A percentile compares a stretch with the other conserved stretches of the same genome.
These are phyloP conservation scores for Xylariaceae sp. DNA, from an alignment of 2,329 filamentous ascomycete genomes.

Conservation along the genomic window DNA sequence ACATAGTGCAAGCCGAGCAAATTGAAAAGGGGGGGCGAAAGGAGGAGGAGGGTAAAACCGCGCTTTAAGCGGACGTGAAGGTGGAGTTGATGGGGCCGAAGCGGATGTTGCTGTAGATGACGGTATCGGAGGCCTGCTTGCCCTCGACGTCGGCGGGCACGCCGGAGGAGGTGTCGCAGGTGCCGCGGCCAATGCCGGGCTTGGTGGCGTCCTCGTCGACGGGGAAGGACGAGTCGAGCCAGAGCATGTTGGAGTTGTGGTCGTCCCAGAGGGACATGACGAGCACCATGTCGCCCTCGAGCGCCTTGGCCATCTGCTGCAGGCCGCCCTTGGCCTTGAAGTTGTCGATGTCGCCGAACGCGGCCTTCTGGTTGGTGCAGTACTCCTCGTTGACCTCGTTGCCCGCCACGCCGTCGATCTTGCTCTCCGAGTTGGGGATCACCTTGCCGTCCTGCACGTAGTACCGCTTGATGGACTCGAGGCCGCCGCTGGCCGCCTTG, in stretches of 20 bases:
- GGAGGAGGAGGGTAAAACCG: not conserved
- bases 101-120: conserved; percentile 45
- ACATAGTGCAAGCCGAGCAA: no score
- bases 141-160: conserved; percentile 40
- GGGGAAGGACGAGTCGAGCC: conserved; percentile 36
- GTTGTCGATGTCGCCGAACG: conserved; percentile 45
- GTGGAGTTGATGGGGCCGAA: conserved; percentile 42
- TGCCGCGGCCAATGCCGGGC: conserved; percentile 42
- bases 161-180: conserved; percentile 40
- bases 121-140: conserved; percentile 33
- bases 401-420: conserved; percentile 26
- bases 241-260: conserved; percentile 9
- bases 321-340: conserved; percentile 50
- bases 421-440: conserved; percentile 34
- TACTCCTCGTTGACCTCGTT: conserved; percentile 45
- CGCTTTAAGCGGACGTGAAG: conserved; percentile 22
- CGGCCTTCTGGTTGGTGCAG: conserved; percentile 49
- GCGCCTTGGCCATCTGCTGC: conserved; percentile 44
- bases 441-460: conserved; percentile 54
- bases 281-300: conserved; percentile 53
- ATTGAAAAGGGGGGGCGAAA: not conserved
- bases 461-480: conserved; percentile 49
- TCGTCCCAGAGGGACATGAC: conserved; percentile 58
- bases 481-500: conserved; percentile 37
- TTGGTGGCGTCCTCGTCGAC: conserved; percentile 23